Evolutionary conservation across 208 protist species (phyloP).

Genomic region (Crithidia mellificae): DNA sequence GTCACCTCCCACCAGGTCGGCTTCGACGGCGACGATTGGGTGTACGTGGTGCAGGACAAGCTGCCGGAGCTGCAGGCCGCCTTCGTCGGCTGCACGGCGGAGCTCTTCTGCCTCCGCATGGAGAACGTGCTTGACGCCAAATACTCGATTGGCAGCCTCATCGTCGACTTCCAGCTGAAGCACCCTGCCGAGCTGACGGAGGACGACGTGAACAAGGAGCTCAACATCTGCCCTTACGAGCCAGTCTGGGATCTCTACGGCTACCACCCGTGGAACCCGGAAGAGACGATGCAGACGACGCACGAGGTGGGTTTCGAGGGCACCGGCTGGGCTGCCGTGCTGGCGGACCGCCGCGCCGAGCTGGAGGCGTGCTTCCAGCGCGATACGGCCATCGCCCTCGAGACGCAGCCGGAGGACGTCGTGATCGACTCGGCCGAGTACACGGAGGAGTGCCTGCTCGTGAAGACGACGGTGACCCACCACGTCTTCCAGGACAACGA

Average conservation of each 20-base stretch:
- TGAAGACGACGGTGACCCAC: conserved; percentile 27
- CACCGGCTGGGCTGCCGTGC: conserved; percentile 46
- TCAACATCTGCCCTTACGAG: conserved; percentile 42
- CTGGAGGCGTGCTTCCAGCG: conserved; percentile 39
- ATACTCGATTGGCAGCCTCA: conserved; percentile 34
- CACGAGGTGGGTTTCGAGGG: conserved; percentile 57
- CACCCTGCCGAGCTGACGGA: conserved; percentile 42
- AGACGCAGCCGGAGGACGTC: conserved; percentile 35
- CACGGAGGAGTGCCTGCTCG: conserved; percentile 25
- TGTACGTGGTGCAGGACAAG: conserved; percentile 46
- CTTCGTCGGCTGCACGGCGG: conserved; percentile 38
- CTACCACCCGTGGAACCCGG: conserved; percentile 35
- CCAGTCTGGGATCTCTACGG: conserved; percentile 64
- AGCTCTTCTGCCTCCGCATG: conserved; percentile 34
- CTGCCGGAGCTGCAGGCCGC: conserved; percentile 35
- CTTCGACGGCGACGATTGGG: conserved; percentile 81
- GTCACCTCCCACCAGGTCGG: conserved; percentile 57
- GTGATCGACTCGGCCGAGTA: conserved; percentile 19
- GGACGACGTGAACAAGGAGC: conserved; percentile 37
- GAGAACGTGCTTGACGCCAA: conserved; percentile 38
- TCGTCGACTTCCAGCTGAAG: conserved; percentile 49
- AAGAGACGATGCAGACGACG: conserved; percentile 27
- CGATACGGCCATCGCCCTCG: conserved; percentile 42
- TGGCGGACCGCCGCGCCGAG: conserved; percentile 37
- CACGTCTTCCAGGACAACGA: conserved; percentile 27